Conservation (phyloP, 1,284 basidiomycete species). For the Naganishia sp. region DNA sequence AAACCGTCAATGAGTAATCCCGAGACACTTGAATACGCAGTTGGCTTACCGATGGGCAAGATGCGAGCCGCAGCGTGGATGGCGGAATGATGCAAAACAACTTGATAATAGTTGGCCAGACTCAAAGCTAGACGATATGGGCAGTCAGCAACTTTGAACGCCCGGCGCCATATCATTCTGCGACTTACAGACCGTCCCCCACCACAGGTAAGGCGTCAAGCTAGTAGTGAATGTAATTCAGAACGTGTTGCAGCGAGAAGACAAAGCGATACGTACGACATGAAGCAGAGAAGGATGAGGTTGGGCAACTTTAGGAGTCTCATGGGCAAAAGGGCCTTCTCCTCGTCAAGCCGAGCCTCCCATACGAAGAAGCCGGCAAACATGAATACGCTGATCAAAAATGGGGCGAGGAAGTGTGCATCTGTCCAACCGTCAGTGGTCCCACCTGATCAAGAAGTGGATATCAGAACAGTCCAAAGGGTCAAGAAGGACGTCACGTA, state of each 20-base stretch:
- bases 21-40: not conserved
- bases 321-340: conserved; percentile 31
- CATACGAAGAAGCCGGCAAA: conserved; percentile 48
- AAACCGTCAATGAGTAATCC: too few species aligned
- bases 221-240: not conserved
- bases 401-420: conserved; percentile 42
- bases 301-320: conserved; percentile 30
- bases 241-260: too few species aligned
- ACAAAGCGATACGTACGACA: conserved; percentile 22
- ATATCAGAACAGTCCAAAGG: not conserved
- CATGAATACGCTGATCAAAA: conserved; percentile 43
- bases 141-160: not conserved
- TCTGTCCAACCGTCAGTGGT: conserved; percentile 38
- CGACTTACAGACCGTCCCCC: conserved; percentile 29
- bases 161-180: not conserved
- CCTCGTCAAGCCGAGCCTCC: conserved; percentile 33
- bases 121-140: not conserved
- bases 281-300: conserved; percentile 27
- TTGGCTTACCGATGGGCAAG: conserved; percentile 26
- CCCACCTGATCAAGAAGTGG: conserved; percentile 20
- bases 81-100: conserved; percentile 19
- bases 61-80: conserved; percentile 31
- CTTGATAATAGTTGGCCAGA: conserved; percentile 29
- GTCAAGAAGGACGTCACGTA: conserved; percentile 12
- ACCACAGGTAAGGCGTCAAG: conserved; percentile 30